These are phyloP conservation scores for Lyophyllum shimeji DNA, from an alignment of 768 basidiomycete species.

Conservation along the genomic window DNA sequence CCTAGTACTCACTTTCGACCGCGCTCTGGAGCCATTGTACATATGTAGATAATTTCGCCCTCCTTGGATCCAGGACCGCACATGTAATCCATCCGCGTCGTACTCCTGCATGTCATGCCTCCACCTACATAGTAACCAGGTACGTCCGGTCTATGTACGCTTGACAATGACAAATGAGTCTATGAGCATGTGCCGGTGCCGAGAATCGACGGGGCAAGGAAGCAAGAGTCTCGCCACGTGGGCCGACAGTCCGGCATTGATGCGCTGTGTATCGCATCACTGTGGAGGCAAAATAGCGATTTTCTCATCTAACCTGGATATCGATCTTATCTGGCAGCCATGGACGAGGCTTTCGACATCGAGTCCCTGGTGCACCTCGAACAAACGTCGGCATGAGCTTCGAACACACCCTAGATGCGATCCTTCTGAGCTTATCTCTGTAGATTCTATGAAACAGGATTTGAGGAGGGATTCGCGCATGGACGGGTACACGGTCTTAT, in stretches of 20 bases:
- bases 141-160: too few species aligned
- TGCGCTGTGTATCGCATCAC: not conserved
- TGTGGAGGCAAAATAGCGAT: not conserved
- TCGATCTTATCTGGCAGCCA: conserved; percentile 9
- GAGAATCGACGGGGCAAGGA: too few species aligned
- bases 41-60: not conserved
- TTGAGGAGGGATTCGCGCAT: conserved; percentile 76
- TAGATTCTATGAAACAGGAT: conserved; percentile 83
- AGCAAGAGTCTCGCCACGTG: too few species aligned
- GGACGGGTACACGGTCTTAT: conserved; percentile 88
- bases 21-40: not conserved
- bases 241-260: too few species aligned
- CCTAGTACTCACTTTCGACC: too few species aligned
- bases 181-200: too few species aligned
- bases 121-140: too few species aligned
- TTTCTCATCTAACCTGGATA: not conserved
- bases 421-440: conserved; percentile 8
- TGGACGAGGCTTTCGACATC: conserved; percentile 49
- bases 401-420: conserved; percentile 5
- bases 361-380: conserved; percentile 62
- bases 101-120: not conserved
- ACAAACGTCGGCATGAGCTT: conserved; percentile 47
- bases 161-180: too few species aligned
- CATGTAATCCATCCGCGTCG: not conserved
- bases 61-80: not conserved